These are phyloP conservation scores for Aegilops speltoides DNA, from an alignment of 176 grass and related monocot genomes.

Conservation along the genomic window DNA sequence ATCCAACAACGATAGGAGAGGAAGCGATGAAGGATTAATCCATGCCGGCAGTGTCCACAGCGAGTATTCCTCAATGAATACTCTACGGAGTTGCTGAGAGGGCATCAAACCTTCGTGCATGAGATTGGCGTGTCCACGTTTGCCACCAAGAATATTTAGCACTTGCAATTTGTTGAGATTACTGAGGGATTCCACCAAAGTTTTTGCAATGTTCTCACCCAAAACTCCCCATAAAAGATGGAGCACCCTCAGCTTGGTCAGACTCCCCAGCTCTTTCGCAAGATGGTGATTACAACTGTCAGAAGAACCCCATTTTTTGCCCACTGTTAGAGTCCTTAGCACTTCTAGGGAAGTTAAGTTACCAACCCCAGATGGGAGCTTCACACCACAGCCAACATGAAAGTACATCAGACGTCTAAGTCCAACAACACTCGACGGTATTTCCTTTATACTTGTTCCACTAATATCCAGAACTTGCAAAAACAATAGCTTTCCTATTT, in stretches of 20 bases:
- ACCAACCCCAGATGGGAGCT: no score
- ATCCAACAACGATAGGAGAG: rapidly evolving
- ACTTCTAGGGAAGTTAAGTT: no score
- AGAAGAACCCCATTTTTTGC: rapidly evolving
- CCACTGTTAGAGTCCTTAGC: rapidly evolving
- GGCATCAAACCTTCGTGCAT: not conserved
- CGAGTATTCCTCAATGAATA: rapidly evolving
- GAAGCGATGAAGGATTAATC: not conserved
- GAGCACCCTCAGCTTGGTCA: no score
- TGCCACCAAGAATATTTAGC: rapidly evolving
- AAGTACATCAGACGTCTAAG: no score
- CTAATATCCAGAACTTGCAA: not conserved
- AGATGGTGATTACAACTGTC: no score
- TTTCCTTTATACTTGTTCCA: not conserved
- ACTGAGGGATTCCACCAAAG: no score
- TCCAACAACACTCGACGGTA: not conserved
- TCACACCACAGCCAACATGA: rapidly evolving
- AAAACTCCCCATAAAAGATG: rapidly evolving
- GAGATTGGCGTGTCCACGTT: not conserved
- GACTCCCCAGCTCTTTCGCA: rapidly evolving
- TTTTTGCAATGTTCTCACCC: not conserved
- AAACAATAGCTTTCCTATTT: not conserved
- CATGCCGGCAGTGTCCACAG: not conserved
- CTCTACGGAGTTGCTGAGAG: not conserved
- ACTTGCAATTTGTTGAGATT: no score